These are phyloP conservation scores for Huntiella bhutanensis DNA, from an alignment of 2,329 filamentous ascomycete genomes.

Conservation along the genomic window DNA sequence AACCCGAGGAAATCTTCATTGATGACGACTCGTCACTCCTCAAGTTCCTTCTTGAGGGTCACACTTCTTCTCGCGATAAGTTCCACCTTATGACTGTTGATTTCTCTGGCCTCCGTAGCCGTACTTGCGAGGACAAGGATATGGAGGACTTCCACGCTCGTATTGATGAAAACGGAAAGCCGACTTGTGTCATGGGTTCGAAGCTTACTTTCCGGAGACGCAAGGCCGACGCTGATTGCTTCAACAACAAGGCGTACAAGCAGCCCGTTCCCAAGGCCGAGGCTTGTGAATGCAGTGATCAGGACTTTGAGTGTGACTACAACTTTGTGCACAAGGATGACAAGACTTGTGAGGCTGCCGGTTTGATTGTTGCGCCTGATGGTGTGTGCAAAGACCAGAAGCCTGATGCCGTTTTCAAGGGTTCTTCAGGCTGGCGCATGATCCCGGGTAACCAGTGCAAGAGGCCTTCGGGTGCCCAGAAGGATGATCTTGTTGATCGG, in stretches of 20 bases:
- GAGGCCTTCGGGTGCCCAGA: slow-evolving; percentile 38
- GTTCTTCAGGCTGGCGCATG: slow-evolving; percentile 75
- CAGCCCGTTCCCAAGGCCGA: slow-evolving; percentile 52
- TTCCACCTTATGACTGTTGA: slow-evolving; percentile 59
- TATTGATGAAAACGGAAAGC: slow-evolving; percentile 57
- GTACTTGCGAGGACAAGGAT: slow-evolving; percentile 57
- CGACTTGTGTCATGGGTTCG: slow-evolving; percentile 89
- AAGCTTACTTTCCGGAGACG: slow-evolving; percentile 72
- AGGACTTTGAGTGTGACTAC: slow-evolving; percentile 92
- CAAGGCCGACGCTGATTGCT: slow-evolving; percentile 77
- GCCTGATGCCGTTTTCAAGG: slow-evolving; percentile 55
- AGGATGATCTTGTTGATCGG: slow-evolving; percentile 54
- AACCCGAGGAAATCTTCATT: slow-evolving; percentile 60
- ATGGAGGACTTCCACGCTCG: slow-evolving; percentile 83
- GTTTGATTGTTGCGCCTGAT: slow-evolving; percentile 44
- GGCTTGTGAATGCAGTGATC: slow-evolving; percentile 60
- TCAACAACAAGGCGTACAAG: slow-evolving; percentile 70
- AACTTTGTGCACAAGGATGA: slow-evolving; percentile 60
- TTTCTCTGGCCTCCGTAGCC: slow-evolving; percentile 63
- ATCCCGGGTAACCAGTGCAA: slow-evolving; percentile 71
- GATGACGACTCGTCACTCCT: slow-evolving; percentile 82
- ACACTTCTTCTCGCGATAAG: slow-evolving; percentile 28
- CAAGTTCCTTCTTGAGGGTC: slow-evolving; percentile 68
- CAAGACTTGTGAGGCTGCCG: slow-evolving; percentile 44
- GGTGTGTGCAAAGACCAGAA: slow-evolving; percentile 50